phyloP scores from a whole-genome alignment of 2,329 filamentous ascomycete genomes.

The Xylaria sp. region DNA sequence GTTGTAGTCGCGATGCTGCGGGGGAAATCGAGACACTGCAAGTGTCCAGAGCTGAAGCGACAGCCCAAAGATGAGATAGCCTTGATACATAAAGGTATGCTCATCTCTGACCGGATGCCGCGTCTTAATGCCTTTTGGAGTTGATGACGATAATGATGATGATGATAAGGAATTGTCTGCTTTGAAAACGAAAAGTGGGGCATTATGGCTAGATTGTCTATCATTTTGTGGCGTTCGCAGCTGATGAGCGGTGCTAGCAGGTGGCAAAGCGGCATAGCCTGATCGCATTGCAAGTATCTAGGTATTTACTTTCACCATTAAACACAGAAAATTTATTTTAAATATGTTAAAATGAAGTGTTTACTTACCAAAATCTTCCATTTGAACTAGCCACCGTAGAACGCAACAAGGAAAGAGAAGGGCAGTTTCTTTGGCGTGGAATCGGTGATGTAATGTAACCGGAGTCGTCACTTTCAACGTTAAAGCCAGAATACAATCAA shows the following conservation, averaged over 20 bases:
- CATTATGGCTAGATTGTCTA: neutral
- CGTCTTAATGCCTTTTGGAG: neutral
- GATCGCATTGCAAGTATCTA: too few species aligned
- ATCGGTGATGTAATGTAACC: too few species aligned
- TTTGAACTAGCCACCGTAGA: too few species aligned
- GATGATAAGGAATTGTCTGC: neutral
- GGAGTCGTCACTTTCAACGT: too few species aligned
- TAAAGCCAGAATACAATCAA: too few species aligned
- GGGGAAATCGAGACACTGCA: neutral
- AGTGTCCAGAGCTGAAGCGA: neutral
- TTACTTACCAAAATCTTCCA: too few species aligned
- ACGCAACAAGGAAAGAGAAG: too few species aligned
- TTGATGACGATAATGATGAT: too few species aligned
- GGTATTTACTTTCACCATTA: too few species aligned
- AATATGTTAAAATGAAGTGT: too few species aligned
- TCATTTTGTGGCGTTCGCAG: neutral
- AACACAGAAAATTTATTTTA: too few species aligned
- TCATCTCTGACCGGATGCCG: conserved; percentile 5
- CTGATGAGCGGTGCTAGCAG: neutral
- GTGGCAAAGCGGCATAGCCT: neutral
- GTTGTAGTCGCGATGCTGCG: neutral
- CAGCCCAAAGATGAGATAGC: neutral
- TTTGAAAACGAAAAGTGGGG: neutral
- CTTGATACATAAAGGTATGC: neutral
- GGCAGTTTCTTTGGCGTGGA: too few species aligned